phyloP scores from a whole-genome alignment of 192 early-diverging fungal species.

The Phycomyces nitens region DNA sequence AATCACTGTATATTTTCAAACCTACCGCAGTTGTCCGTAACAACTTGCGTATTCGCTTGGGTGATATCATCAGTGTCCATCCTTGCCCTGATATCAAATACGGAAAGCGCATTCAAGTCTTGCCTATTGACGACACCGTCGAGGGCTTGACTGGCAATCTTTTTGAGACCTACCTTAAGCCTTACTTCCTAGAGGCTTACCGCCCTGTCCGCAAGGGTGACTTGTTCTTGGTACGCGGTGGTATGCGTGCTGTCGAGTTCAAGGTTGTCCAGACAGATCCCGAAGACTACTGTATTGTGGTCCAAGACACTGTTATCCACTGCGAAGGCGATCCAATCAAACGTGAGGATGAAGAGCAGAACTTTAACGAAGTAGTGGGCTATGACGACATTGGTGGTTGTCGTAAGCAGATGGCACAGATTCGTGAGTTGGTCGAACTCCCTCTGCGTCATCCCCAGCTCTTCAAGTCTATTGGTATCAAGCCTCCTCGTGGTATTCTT shows the following conservation, averaged over 20 bases:
- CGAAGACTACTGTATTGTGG: conserved; percentile 95
- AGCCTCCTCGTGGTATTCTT: conserved; percentile 96
- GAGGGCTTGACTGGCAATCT: conserved; percentile 97
- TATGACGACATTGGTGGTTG: conserved; percentile 99
- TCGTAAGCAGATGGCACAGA: conserved; percentile 98
- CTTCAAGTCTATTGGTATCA: conserved; percentile 98
- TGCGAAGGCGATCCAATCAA: conserved; percentile 98
- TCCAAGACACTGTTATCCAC: conserved; percentile 97
- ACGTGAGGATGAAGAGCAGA: conserved; percentile 97
- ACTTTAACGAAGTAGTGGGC: conserved; percentile 81
- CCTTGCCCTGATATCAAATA: conserved; percentile 96
- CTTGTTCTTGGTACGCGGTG: conserved; percentile 88
- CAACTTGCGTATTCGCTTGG: conserved; percentile 92
- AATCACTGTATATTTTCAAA: neutral
- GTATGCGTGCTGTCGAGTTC: conserved; percentile 98
- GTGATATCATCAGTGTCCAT: conserved; percentile 95
- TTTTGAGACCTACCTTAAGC: conserved; percentile 97
- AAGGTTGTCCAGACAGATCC: conserved; percentile 97
- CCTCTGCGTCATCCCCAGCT: conserved; percentile 98
- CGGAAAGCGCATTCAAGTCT: conserved; percentile 92
- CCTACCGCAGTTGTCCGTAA: conserved; percentile 76
- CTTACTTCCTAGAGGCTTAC: conserved; percentile 98
- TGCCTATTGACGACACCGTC: conserved; percentile 97
- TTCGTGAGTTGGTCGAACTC: conserved; percentile 96
- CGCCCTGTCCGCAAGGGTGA: conserved; percentile 95